These are phyloP conservation scores for Collybia mongolica DNA, from an alignment of 768 basidiomycete genomes.

Conservation along the genomic window DNA sequence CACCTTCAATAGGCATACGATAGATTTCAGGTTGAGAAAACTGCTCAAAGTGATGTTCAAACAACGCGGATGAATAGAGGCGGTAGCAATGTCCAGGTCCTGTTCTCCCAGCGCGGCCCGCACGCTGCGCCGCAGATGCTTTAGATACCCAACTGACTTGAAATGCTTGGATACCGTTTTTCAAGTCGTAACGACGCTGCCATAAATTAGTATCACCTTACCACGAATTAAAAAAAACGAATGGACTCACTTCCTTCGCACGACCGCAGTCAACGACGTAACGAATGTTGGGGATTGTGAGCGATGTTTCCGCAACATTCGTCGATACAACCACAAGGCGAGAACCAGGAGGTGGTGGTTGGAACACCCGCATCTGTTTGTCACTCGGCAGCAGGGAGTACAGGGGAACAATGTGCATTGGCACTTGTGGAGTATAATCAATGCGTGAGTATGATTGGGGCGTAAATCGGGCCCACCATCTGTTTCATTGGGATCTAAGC, in stretches of 20 bases:
- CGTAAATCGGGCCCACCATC: slow-evolving; percentile 47
- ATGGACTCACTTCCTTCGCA: slow-evolving; percentile 76
- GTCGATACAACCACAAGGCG: slow-evolving; percentile 94
- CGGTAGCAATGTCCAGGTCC: slow-evolving; percentile 99
- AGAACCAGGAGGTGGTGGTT: slow-evolving; percentile 72
- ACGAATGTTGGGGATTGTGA: slow-evolving; percentile 95
- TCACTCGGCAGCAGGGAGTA: slow-evolving; percentile 93
- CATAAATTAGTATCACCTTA: not conserved
- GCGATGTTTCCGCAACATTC: slow-evolving; percentile 94
- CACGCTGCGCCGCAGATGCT: slow-evolving; percentile 90
- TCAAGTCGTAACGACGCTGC: slow-evolving; percentile 80
- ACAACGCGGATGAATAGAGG: slow-evolving; percentile 93
- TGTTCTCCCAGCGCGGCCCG: slow-evolving; percentile 95
- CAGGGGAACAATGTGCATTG: slow-evolving; percentile 92
- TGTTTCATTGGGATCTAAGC: slow-evolving; percentile 61
- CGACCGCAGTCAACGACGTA: slow-evolving; percentile 98
- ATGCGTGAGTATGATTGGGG: slow-evolving; percentile 2
- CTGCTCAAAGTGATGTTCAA: slow-evolving; percentile 86
- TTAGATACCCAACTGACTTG: slow-evolving; percentile 93
- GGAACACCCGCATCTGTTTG: slow-evolving; percentile 93
- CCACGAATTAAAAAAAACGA: not conserved
- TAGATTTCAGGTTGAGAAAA: slow-evolving; percentile 92
- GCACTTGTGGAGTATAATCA: slow-evolving; percentile 44
- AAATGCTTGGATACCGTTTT: slow-evolving; percentile 87
- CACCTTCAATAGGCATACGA: slow-evolving; percentile 94